Base-by-base conservation (phyloP, 2,329 filamentous ascomycete genomes). In the Cladobotryum mycophilum region DNA sequence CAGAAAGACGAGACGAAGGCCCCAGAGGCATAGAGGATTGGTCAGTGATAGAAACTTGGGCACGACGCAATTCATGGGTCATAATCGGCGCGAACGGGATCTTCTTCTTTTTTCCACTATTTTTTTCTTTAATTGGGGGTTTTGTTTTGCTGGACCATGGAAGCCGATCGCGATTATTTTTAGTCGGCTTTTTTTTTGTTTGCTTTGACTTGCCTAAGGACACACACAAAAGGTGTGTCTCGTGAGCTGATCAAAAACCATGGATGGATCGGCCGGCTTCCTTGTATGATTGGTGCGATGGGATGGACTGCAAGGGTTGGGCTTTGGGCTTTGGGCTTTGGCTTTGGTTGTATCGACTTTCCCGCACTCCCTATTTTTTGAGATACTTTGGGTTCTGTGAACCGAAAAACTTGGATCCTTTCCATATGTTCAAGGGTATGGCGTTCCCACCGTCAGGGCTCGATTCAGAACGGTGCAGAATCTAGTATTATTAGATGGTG, bases 281-380 rank as follows among this genome's bases (percentile, higher is more conserved):
- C 44, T 36, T 45, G 53, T 55, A 55, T 55, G 38, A 57, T 52
- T 51, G 55, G 45, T 46, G 53, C 45, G 52, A 55, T 45, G 50
- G 47, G 52, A 55, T 45, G 50, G 47, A 52, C 47, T 35, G 42
- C 38, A 18, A 45, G 48, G 33, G 41, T 22, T 41, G 33, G 25
- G 14, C 25, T 51, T n/a, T n/a, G n/a, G n/a, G n/a, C n/a, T n/a
- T n/a, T 42, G 22, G 48, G 42, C 40, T 48, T 43, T 3, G 20
- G 20, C 20, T 20, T 45, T 18, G 33, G 13, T 48, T 41, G 45
- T 51, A 25, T 48, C 41, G 43, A 37, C 51, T 15, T 46, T 22
- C 41, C 47, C 34, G 49, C 50, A 53, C 51, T 56, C 53, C 48
- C 50, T 52, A 48, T 41, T 44, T 44, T 33, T 44, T 46, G 18